Conservation (phyloP, 1,139 yeast genomes). For the Diutina rugosa region DNA sequence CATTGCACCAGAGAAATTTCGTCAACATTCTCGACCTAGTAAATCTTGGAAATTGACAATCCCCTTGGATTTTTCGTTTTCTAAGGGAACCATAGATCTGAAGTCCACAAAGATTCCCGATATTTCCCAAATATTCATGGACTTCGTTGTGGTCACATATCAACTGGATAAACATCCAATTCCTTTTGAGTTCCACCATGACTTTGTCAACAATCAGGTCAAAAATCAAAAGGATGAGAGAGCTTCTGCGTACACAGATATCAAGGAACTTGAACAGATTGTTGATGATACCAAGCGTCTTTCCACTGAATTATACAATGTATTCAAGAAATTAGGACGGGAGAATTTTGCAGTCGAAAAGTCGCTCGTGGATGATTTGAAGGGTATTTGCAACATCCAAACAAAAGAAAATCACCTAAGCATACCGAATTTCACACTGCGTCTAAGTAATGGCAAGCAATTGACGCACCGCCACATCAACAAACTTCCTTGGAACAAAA, state of each 20-base stretch:
- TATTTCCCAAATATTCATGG: constrained; percentile 8
- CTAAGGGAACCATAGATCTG: constrained; percentile 5
- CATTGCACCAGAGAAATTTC: constrained; percentile 15
- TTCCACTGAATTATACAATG: constrained; percentile 11
- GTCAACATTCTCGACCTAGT: not conserved
- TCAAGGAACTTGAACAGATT: constrained; percentile 8
- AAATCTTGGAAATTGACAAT: constrained; percentile 17
- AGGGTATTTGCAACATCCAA: not conserved
- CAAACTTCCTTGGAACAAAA: not conserved
- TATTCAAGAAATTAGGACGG: constrained; percentile 13
- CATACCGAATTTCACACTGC: not conserved
- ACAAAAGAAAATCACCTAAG: not conserved
- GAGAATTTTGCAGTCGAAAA: constrained; percentile 18
- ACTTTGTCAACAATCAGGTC: constrained; percentile 8
- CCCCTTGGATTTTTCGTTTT: constrained; percentile 14
- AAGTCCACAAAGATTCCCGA: constrained; percentile 7
- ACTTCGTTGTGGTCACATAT: constrained; percentile 11
- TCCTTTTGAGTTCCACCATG: constrained; percentile 13
- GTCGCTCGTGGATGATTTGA: constrained; percentile 18
- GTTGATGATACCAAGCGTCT: constrained; percentile 11
- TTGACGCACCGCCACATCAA: not conserved
- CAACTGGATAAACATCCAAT: constrained; percentile 9
- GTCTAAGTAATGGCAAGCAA: not conserved
- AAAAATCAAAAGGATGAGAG: not conserved
- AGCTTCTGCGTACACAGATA: not conserved